Percentiles rank a stretch among this genome's conserved stretches.
Conservation (phyloP, 2,329 filamentous ascomycete species). For the Orbilia oligospora region DNA sequence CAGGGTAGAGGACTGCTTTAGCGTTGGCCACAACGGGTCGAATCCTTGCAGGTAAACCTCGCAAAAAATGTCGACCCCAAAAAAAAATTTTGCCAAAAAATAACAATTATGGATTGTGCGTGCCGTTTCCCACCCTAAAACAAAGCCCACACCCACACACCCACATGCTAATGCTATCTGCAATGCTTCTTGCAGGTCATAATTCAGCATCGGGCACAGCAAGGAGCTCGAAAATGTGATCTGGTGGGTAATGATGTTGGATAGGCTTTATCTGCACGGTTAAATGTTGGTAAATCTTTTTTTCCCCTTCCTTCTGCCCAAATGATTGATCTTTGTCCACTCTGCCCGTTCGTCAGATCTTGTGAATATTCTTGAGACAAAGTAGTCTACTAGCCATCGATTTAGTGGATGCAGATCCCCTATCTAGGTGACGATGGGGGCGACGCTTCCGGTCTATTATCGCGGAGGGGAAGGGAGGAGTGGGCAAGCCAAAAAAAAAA, state of each 20-base stretch:
- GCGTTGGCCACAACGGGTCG: constrained; percentile 60
- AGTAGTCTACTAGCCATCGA: constrained; percentile 32
- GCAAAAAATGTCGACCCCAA: constrained; percentile 51
- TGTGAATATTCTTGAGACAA: constrained; percentile 43
- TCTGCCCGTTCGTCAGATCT: constrained; percentile 20
- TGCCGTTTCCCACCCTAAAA: constrained; percentile 57
- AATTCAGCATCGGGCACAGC: constrained; percentile 27
- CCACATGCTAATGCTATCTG: constrained; percentile 28
- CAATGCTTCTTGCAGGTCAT: constrained; percentile 28
- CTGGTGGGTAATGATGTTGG: constrained; percentile 28
- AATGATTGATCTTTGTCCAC: constrained; percentile 25
- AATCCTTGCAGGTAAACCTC: constrained; percentile 59
- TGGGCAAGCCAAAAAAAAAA: constrained; percentile 40
- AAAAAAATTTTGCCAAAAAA: constrained; percentile 44
- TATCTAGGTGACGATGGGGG: constrained; percentile 45
- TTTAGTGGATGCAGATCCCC: constrained; percentile 59
- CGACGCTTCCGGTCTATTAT: constrained; percentile 57
- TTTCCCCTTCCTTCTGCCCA: constrained; percentile 19
- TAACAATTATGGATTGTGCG: constrained; percentile 50
- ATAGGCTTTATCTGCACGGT: constrained; percentile 41
- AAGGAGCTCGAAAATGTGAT: constrained; percentile 32
- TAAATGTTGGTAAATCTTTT: constrained; percentile 44
- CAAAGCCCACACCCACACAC: constrained; percentile 43
- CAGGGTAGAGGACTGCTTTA: constrained; percentile 58
- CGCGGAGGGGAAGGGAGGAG: constrained; percentile 36